Evolutionary conservation across 441 rosid species (phyloP), one percentile per base, ranked within the genome.

Genomic region (Iberis amara): DNA sequence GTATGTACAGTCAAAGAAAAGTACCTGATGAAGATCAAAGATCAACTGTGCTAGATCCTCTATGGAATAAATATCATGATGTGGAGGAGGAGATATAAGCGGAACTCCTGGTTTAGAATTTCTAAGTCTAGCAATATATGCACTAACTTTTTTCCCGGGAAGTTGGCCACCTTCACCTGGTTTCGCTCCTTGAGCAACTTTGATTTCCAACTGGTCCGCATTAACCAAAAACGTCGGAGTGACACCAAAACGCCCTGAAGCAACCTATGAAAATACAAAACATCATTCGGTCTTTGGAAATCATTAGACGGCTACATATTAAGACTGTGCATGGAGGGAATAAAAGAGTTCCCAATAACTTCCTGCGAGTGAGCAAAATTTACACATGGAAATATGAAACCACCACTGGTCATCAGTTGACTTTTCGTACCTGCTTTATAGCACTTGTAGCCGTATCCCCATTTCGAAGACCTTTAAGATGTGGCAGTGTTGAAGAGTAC

Each of bases 381-480:
- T 56, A 59, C 39, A 59, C 31, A 59, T 47, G 31, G 21, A 41
- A 7, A 35, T 26, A 43, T 43, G 37, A 52, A 59, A 33, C 14
- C 4, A 8, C 4, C 18, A 57, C 39, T 6, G 46, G 39, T 31
- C n/a, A n/a, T 43, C 24, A 52, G 50, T 52, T 52, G 60, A 58
- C 40, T 32, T 47, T 18, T 3, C 4, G 47, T 59, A 92, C 99
- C 99, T 89, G 96, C 75, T 94, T 94, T 62, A 94, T 94, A 70
- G 99, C 97, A 76, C 99, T 94, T 13, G 99, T 94, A 39, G 99
- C 99, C 32, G 92, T 94, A 70, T 94, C 99, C 14, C 99, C 99
- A 81, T 94, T 94, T 70, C 91, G 92, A 71, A 94, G 99, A 59
- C 99, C 99, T 79, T 89, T 94, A 31, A 92, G 99, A 69, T 92